These are phyloP conservation scores for Nigrospora sphaerica DNA, from an alignment of 2,329 filamentous ascomycete species.

Conservation along the genomic window DNA sequence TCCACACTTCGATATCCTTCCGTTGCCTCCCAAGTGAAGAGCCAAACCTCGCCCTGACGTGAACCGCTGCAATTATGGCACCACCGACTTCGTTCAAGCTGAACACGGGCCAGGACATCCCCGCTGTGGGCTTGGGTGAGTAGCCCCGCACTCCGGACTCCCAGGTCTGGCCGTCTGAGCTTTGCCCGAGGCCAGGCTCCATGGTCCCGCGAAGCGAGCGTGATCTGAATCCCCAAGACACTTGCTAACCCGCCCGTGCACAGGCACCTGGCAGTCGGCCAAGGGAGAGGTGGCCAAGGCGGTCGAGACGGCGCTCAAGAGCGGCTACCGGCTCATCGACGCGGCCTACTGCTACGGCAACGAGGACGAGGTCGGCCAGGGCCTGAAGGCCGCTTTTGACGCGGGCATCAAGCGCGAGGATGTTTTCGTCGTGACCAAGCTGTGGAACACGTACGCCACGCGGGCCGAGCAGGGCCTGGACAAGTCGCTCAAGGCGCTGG, in stretches of 20 bases:
- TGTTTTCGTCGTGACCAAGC: slow-evolving; percentile 78
- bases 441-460: slow-evolving; percentile 75
- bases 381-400: slow-evolving; percentile 64
- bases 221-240: neutral
- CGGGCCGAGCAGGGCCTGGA: slow-evolving; percentile 63
- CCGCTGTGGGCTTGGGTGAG: slow-evolving; percentile 55
- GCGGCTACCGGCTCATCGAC: slow-evolving; percentile 57
- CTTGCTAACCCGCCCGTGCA: neutral
- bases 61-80: neutral
- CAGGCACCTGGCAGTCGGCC: slow-evolving; percentile 59
- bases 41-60: too few species aligned
- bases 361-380: slow-evolving; percentile 75
- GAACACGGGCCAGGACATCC: slow-evolving; percentile 57
- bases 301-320: slow-evolving; percentile 50
- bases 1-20: too few species aligned
- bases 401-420: slow-evolving; percentile 69
- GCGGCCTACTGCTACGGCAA: slow-evolving; percentile 73
- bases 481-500: slow-evolving; percentile 65
- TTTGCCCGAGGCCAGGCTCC: neutral
- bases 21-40: too few species aligned
- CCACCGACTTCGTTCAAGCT: slow-evolving; percentile 51
- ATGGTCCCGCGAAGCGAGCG: neutral
- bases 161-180: neutral
- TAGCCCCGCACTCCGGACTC: slow-evolving; percentile 4
- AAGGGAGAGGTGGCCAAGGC: slow-evolving; percentile 52